Evolutionary conservation across 352 stramenopile species (phyloP), one percentile per base, ranked within the genome.

Genomic region (Phytophthora foliorum): DNA sequence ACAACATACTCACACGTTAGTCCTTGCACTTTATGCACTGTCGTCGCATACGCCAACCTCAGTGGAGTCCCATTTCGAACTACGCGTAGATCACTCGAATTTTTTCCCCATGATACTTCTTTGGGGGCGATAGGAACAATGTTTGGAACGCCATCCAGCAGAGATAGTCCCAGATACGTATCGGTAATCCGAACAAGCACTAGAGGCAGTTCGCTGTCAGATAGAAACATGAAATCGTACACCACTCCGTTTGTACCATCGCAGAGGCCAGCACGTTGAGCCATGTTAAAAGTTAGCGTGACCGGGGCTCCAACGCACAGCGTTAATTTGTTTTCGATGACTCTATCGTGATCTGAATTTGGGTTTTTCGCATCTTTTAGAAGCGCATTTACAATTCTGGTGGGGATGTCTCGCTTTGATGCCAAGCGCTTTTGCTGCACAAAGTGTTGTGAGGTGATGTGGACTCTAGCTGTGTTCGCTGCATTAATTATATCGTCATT

Each of bases 21-120:
- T 5, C 36, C 51, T 38, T 58, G 51, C 14, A 49, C 51, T 38
- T 48, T 58, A 21, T 58, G 51, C 3, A 58, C 17, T 27, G 34
- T 49, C 34, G 49, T 58, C n/a, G 32, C 22, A 31, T 58, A 38
- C 2, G 34, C 51, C 10, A 58, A 16, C 13, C 51, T 21, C 6
- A 57, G 50, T 6, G 51, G 51, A 10, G 49, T 49, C n/a, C 22
- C 22, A 7, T 22, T 6, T 17, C 51, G 10, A 7, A 58, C 51
- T 5, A 58, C 51, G n/a, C 51, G 22, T 17, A 49, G 21, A 16
- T 49, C 51, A 14, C 51, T 58, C 2, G 11, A 25, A 22, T 7
- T 16, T 11, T 58, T 49, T 6, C 51, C 17, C 34, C 51, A 49
- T 7, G 19, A 25, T 38, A 49, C 14, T 1, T 58, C 51, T 24